Evolutionary conservation across 2,329 filamentous ascomycete species (phyloP).

Genomic region (Fusarium abutilonis): DNA sequence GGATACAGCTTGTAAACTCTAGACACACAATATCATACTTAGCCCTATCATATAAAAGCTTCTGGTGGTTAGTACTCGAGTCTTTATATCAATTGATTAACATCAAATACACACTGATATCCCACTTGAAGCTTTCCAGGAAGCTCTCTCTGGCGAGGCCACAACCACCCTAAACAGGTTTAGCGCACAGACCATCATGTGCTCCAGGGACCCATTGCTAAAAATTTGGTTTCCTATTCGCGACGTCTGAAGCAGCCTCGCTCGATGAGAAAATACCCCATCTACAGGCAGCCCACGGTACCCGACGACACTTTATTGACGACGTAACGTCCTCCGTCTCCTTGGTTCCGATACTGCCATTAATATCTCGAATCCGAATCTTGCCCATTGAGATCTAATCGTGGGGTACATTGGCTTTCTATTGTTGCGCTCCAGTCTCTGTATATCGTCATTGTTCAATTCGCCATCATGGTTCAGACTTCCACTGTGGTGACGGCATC

Average conservation of each 20-base stretch:
- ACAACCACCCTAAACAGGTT: slow-evolving; percentile 27
- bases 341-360: slow-evolving; percentile 18
- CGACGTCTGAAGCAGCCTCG: slow-evolving; percentile 43
- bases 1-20: too few relatives aligned
- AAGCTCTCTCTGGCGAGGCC: slow-evolving; percentile 30
- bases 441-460: slow-evolving; percentile 32
- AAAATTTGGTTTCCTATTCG: slow-evolving; percentile 46
- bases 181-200: slow-evolving; percentile 40
- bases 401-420: slow-evolving; percentile 16
- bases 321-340: slow-evolving; percentile 33
- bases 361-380: slow-evolving; percentile 9
- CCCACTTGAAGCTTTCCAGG: background rate
- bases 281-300: slow-evolving; percentile 5
- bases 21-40: too few relatives aligned
- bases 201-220: slow-evolving; percentile 33
- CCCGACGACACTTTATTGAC: slow-evolving; percentile 27
- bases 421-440: slow-evolving; percentile 15
- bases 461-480: slow-evolving; percentile 57
- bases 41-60: too few relatives aligned
- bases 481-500: slow-evolving; percentile 68
- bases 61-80: background rate
- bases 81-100: background rate
- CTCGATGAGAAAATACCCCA: slow-evolving; percentile 31
- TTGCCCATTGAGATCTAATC: slow-evolving; percentile 18
- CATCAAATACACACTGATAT: background rate